Evolutionary conservation across 164 flowering plant genomes (phyloP), one percentile per base, ranked within the genome.

Genomic region (Piper betle): DNA sequence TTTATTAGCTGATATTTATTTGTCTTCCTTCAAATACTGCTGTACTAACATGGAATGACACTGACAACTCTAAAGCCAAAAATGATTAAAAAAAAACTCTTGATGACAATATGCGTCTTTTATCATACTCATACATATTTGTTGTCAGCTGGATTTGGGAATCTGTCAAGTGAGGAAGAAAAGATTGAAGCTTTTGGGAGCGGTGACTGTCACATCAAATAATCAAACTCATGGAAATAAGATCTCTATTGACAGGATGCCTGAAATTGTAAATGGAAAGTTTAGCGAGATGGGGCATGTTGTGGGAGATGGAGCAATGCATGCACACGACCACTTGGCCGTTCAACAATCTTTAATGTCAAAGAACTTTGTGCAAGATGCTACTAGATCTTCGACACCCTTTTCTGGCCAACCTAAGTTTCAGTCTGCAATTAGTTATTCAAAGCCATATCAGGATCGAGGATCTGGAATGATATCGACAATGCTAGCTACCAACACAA

Each of bases 221-320:
- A 83, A 72, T 71, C 83, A 68, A 72, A 64, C 72, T 43, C 81
- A 75, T 71, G 94, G 91, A 62, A 94, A 94, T 73, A 94, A 82
- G 66, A 71, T 82, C 20, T 80, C 87, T 71, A 75, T 86, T 46
- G 95, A 88, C 57, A 77, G 83, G 68, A 78, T 72, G 42, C 78
- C 79, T 37, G 96, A 84, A 67, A 79, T 67, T 65, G 72, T 83
- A 53, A 80, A 76, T 53, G 59, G 71, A 61, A 74, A 77, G 68
- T 57, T 68, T 19, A 83, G 83, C 57, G 86, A 84, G 57, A 68
- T 71, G 2, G 85, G 79, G 72, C 53, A 71, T 39, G n/a, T 73
- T 16, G 33, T 80, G 43, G 71, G 71, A 52, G 78, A 75, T 67
- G 63, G 65, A 42, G 62, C 79, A 69, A 55, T 63, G 55, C 75